Base-by-base conservation (phyloP, 805 yeast species). In the Cyberlindnera subsufficiens region DNA sequence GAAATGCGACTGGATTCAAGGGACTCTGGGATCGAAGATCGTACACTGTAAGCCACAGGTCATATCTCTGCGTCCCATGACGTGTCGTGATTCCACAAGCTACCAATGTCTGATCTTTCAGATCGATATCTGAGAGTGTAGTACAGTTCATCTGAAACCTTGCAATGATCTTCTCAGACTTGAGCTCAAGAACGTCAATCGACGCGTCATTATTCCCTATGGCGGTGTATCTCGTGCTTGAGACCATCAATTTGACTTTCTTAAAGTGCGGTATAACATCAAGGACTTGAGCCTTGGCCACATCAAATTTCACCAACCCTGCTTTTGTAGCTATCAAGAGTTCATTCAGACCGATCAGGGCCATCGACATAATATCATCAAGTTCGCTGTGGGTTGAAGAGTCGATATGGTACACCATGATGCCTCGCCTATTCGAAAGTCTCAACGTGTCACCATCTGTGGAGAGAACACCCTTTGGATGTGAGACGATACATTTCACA, bases 51-150 rank as follows among this genome's bases (percentile, higher is more conserved):
- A 91, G 89, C 47, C 91, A 71, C 0, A 96, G 91, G 57, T 93
- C 98, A 8, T 78, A 71, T 16, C 73, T 63, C 42, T 69, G 69
- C 7, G 72, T 68, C 38, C 80, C 79, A 39, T 78, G 76, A 38
- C 88, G 75, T 19, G 78, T 65, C 0, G 90, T 78, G 16, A 79
- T 81, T 17, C 97, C 97, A 44, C 95, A 87, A 0, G 96, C 83
- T 15, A 87, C 79, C 35, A 86, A 67, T 29, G 77, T 77, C 44
- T 75, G 74, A 17, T 84, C 90, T 51, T 74, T 72, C 17, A 81
- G 72, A 51, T 79, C 86, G 58, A 86, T 67, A 40, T 80, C 80
- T 0, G 87, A 73, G 16, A 86, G 63, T 1, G 78, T 66, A 2
- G 82, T 77, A 25, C 78, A 74, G 58, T 80, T 87, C 10, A 82